Evolutionary conservation across 345 rosid species (phyloP).

Genomic region (Dimocarpus longan): DNA sequence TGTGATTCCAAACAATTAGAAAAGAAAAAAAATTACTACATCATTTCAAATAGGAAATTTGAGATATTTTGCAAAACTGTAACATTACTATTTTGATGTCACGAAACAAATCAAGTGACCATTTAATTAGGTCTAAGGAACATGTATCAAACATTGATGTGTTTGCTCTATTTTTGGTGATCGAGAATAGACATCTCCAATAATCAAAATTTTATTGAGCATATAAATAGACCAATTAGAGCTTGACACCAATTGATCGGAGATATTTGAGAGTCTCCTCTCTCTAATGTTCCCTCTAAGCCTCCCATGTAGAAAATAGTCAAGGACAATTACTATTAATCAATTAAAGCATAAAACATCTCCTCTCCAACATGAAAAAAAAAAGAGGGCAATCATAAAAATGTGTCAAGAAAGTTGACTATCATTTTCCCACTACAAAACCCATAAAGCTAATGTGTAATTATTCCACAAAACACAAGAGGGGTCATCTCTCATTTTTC

Average conservation of each 20-base stretch:
- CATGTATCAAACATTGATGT: neutral
- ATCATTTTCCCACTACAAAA: slow-evolving; percentile 35
- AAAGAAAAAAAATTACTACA: too few relatives aligned
- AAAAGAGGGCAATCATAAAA: slow-evolving; percentile 26
- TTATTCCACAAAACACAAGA: slow-evolving; percentile 23
- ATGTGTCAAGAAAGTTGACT: slow-evolving; percentile 44
- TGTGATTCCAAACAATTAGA: too few relatives aligned
- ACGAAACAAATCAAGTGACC: neutral
- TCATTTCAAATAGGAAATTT: too few relatives aligned
- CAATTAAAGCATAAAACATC: neutral
- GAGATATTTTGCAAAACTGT: too few relatives aligned
- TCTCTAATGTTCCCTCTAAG: neutral
- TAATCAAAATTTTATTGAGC: neutral
- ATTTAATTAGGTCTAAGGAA: neutral
- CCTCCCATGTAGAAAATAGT: neutral
- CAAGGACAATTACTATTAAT: neutral
- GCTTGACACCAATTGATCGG: neutral
- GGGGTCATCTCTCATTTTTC: slow-evolving; percentile 26
- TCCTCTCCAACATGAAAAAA: neutral
- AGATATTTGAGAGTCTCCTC: neutral
- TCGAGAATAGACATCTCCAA: neutral
- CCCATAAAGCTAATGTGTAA: slow-evolving; percentile 33
- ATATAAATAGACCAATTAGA: neutral
- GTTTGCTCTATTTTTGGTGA: neutral
- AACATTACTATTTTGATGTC: neutral